Evolutionary conservation across 73 alveolate genomes (phyloP).

Genomic region (Tetrahymena thermophila): DNA sequence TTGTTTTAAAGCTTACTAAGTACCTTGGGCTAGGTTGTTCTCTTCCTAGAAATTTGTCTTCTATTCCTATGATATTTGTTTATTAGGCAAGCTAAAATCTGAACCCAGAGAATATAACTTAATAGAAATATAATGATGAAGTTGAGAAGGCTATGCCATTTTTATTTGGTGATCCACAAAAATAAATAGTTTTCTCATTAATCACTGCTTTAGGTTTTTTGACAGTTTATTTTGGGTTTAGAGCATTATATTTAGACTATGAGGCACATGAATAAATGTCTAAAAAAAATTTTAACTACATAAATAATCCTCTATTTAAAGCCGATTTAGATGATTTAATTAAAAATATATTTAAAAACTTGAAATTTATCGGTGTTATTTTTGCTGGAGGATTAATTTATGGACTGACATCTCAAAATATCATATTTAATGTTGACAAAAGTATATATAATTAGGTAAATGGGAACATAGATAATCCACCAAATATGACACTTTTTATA

Average conservation of each 20-base stretch:
- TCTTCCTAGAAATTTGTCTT: neutral
- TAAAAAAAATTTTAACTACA: neutral
- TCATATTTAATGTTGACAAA: neutral
- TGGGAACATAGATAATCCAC: neutral
- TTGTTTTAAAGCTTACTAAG: neutral
- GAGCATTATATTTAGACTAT: neutral
- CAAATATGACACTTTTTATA: neutral
- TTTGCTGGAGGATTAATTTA: neutral
- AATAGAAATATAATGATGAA: neutral
- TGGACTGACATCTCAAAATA: neutral
- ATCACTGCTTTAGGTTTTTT: neutral
- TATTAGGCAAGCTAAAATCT: neutral
- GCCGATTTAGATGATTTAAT: neutral
- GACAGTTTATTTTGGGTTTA: neutral
- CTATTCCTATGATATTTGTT: neutral
- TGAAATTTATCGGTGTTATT: neutral
- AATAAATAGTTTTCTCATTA: neutral
- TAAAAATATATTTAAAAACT: neutral
- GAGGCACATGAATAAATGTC: neutral
- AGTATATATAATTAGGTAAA: neutral
- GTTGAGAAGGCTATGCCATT: neutral
- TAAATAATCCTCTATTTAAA: neutral
- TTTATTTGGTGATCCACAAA: neutral
- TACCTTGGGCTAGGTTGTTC: neutral
- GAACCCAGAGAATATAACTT: neutral